phyloP scores from a whole-genome alignment of 768 basidiomycete species.

The Leccinum fibrillosum region DNA sequence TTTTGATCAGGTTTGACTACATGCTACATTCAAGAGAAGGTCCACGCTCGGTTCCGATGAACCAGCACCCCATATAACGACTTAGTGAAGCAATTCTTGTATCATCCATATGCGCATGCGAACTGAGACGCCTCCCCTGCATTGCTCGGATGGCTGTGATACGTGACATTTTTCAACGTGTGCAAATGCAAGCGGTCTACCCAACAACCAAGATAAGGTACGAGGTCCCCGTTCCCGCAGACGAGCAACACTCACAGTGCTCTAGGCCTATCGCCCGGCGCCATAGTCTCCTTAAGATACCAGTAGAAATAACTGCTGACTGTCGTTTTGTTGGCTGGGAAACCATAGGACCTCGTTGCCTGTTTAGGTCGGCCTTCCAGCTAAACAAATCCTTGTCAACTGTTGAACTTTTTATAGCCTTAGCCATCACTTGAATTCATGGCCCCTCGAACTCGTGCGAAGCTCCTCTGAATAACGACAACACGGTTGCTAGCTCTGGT shows the following conservation, averaged over 20 bases:
- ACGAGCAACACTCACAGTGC: constrained; percentile 1
- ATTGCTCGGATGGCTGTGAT: neutral
- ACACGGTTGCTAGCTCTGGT: neutral
- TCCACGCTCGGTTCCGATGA: neutral
- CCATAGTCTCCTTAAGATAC: neutral
- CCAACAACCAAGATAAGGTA: constrained; percentile 1
- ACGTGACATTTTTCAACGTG: neutral
- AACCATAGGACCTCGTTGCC: neutral
- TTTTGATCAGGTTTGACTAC: neutral
- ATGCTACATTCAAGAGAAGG: neutral
- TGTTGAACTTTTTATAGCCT: neutral
- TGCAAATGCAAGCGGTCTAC: neutral
- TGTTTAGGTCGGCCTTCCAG: neutral
- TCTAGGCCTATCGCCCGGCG: neutral
- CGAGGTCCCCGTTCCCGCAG: constrained; percentile 1
- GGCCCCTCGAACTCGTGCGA: neutral
- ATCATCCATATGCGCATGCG: neutral
- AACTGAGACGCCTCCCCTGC: neutral
- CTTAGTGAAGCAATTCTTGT: neutral
- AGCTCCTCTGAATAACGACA: neutral
- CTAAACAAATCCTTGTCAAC: neutral
- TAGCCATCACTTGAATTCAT: neutral
- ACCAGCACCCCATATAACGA: neutral
- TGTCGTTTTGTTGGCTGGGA: neutral
- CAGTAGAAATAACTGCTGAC: constrained; percentile 1